A percentile compares a stretch with the other conserved stretches of the same genome.
Conservation (phyloP, 1,284 basidiomycete genomes). For the Acaromyces ingoldii region DNA sequence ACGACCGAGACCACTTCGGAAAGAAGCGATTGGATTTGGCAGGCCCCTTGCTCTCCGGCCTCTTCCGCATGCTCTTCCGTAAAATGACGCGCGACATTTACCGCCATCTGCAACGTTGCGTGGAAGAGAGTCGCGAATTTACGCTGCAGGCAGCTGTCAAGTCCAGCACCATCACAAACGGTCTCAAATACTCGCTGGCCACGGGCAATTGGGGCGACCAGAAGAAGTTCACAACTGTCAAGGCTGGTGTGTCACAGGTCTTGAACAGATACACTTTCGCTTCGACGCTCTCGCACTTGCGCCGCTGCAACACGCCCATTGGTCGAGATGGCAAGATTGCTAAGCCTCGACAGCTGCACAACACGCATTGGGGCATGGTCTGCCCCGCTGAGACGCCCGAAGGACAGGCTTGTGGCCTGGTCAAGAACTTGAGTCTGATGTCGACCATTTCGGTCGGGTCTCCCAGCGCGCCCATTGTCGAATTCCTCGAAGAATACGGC, state of each 20-base stretch:
- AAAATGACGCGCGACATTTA: constrained; percentile 96
- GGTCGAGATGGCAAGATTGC: constrained; percentile 99
- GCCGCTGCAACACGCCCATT: constrained; percentile 95
- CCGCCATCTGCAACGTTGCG: constrained; percentile 88
- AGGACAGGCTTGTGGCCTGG: constrained; percentile 97
- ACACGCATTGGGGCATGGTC: constrained; percentile 99
- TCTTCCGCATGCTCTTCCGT: constrained; percentile 96
- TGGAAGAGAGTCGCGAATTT: constrained; percentile 94
- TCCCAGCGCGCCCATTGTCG: constrained; percentile 90
- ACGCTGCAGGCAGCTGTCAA: constrained; percentile 87
- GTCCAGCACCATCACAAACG: constrained; percentile 90
- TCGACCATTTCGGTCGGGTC: constrained; percentile 96
- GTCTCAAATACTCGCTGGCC: constrained; percentile 93
- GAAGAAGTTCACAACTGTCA: constrained; percentile 91
- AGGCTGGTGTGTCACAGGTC: constrained; percentile 95
- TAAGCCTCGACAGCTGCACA: constrained; percentile 97
- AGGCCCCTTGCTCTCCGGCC: constrained; percentile 85
- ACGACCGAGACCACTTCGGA: constrained; percentile 99
- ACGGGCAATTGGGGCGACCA: constrained; percentile 99
- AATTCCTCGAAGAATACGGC: constrained; percentile 96
- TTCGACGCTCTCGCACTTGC: constrained; percentile 93
- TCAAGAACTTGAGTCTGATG: constrained; percentile 98
- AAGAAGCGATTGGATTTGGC: constrained; percentile 96
- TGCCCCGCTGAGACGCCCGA: constrained; percentile 93
- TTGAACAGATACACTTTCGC: constrained; percentile 98